phyloP scores from a whole-genome alignment of 2,329 filamentous ascomycete species.

The Penicillium olsonii region DNA sequence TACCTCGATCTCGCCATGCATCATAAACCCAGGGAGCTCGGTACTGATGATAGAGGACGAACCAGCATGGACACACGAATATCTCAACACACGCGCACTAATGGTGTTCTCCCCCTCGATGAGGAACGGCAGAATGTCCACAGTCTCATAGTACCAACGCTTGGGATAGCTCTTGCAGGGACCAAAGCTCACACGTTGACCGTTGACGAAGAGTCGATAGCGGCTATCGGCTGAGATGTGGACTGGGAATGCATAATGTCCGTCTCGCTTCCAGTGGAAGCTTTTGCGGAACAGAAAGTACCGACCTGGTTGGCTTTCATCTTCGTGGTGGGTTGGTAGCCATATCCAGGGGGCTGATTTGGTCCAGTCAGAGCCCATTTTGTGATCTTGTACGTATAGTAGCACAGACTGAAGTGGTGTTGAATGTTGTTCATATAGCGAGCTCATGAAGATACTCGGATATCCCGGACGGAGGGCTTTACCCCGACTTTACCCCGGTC shows the following conservation, averaged over 20 bases:
- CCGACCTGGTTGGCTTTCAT: constrained; percentile 11
- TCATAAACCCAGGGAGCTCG: constrained; percentile 23
- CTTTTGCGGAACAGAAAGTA: constrained; percentile 17
- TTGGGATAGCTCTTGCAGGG: constrained; percentile 22
- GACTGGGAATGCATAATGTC: constrained; percentile 6
- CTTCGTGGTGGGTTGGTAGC: constrained; percentile 12
- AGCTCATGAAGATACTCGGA: background rate
- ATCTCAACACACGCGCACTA: constrained; percentile 19
- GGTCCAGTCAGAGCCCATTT: constrained; percentile 6
- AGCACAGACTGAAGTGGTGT: background rate
- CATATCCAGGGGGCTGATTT: constrained; percentile 14
- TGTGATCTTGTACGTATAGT: background rate
- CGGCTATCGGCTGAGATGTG: constrained; percentile 25
- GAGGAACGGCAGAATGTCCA: constrained; percentile 22
- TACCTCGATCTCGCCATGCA: constrained; percentile 21
- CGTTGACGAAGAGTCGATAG: constrained; percentile 23
- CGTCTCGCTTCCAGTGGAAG: constrained; percentile 6
- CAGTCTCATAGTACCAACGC: constrained; percentile 25
- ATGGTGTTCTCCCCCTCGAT: constrained; percentile 18
- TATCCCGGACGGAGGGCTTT: background rate
- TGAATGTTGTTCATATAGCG: background rate
- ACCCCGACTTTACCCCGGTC: constrained; percentile 17
- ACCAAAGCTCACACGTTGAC: constrained; percentile 20
- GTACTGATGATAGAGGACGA: constrained; percentile 26
- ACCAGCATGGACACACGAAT: constrained; percentile 20